Base-by-base conservation (phyloP, 2,329 filamentous ascomycete genomes). In the Cadophora malorum region DNA sequence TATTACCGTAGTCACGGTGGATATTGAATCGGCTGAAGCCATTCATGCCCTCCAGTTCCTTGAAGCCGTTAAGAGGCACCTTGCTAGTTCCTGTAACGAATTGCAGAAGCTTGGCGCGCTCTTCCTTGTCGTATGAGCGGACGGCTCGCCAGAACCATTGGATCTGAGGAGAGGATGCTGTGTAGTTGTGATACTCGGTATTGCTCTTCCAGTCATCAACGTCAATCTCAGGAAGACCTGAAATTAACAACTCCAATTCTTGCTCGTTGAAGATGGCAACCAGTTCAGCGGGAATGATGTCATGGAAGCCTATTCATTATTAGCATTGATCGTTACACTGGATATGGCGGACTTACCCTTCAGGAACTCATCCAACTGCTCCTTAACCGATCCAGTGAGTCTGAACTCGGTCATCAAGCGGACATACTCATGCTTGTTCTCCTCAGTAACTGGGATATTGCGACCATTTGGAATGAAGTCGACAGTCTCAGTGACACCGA, bases 121-220 rank as follows among this genome's bases (percentile, higher is more conserved):
- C 96, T 82, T 99, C 96, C 82, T 98, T 98, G 83, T 98, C 96
- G 77, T 97, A 99, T 4, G 94, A 97, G 75, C 96, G 90, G 53
- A 99, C 89, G 31, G 96, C 96, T 76, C 96, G 91, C 96, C 96
- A 99, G 88, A 99, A 99, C 96, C 96, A 99, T 79, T 98, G 94
- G 68, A 99, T 97, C 79, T 99, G 96, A 55, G 93, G 92, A 3
- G 96, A 97, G 0, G 94, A 95, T 38, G 93, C 91, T 4, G 89
- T 93, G 82, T 99, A 99, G 80, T 98, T 98, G 81, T 98, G 95
- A 76, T 99, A 98, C 78, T 99, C 96, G 1, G 95, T 97, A 81
- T 97, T 97, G 81, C 92, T 94, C 87, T 97, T 97, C 96, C 96
- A 99, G 81, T 99, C 96, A 77, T 99, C 96, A 50, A 98, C 89